These are phyloP conservation scores for Trypanosoma rangeli DNA, from an alignment of 208 protist species.

Conservation along the genomic window DNA sequence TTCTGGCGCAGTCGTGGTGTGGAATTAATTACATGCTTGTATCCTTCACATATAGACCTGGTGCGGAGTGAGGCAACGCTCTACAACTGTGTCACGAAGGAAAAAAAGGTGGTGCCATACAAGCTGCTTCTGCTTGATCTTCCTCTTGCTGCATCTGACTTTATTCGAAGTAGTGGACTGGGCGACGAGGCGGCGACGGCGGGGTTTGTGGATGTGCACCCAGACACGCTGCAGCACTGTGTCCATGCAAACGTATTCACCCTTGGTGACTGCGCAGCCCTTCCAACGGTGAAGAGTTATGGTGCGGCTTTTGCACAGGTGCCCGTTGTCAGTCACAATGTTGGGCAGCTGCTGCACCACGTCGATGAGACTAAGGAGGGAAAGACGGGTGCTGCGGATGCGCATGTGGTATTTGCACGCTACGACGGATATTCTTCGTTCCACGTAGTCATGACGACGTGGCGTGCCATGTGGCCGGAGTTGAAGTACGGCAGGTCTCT, in stretches of 20 bases:
- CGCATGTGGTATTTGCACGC: slow-evolving; percentile 22
- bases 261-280: slow-evolving; percentile 77
- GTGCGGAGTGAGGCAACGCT: slow-evolving; percentile 43
- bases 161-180: slow-evolving; percentile 68
- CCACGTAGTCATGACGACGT: slow-evolving; percentile 79
- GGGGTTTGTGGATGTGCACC: slow-evolving; percentile 79
- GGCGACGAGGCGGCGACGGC: slow-evolving; percentile 37
- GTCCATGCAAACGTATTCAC: slow-evolving; percentile 76
- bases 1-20: slow-evolving; percentile 53
- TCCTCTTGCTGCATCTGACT: slow-evolving; percentile 61
- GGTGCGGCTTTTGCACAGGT: slow-evolving; percentile 74
- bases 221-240: slow-evolving; percentile 72
- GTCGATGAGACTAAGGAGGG: slow-evolving; percentile 15
- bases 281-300: slow-evolving; percentile 84
- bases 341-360: slow-evolving; percentile 50
- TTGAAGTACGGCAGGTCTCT: slow-evolving; percentile 41
- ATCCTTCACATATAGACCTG: slow-evolving; percentile 54
- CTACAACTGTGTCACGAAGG: slow-evolving; percentile 69
- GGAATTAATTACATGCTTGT: slow-evolving; percentile 35
- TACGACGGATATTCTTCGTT: slow-evolving; percentile 86
- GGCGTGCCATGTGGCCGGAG: slow-evolving; percentile 88
- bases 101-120: slow-evolving; percentile 53
- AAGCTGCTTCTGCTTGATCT: slow-evolving; percentile 74
- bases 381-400: not conserved
- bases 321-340: slow-evolving; percentile 83